Base-by-base conservation (phyloP, 495 filamentous ascomycete genomes). In the Aspergillus bertholletiae region DNA sequence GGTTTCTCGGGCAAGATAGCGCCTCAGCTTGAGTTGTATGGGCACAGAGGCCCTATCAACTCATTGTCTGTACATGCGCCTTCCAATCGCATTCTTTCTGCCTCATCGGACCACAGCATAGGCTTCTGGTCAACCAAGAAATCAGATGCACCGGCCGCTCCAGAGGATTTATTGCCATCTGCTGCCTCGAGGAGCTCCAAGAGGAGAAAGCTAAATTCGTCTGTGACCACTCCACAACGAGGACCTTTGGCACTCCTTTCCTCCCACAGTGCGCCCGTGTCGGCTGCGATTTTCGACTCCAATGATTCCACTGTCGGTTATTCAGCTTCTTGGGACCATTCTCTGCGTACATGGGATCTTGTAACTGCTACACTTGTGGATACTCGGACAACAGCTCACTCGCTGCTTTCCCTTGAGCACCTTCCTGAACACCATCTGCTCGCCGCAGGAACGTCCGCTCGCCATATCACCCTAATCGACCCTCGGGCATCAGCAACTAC, bases 401-500 rank as follows among this genome's bases (percentile, higher is more conserved):
- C 89, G 0, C 79, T 97, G 1, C 79, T 92, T 48, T 89, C 84
- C 2, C 76, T 96, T 3, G 80, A 81, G 61, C 84, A 87, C 17
- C 73, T 96, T 2, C 78, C 81, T 5, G 77, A 82, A 46, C 68
- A 86, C 9, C 80, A 83, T 51, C 80, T 97, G 0, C 77, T 98
- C 18, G 94, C 92, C 13, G 86, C 89, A 7, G 94, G 94, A 46
- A 92, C 88, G 0, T 83, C 86, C 8, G 89, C 89, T n/a, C 82
- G 91, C 13, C 86, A 92, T 71, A 88, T 97, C 67, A 92, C 88
- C 0, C 79, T 97, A 13, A 84, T 96, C 53, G 94, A 98, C 68
- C 93, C 93, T 3, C 85, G 94, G 46, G 84, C 80, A 5, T 84
- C 82, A 17, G 85, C 90, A 5, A 79, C 84, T 1, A 81, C 82